These are phyloP conservation scores for Chlamydomonas reinhardtii DNA, from an alignment of 163 green algal genomes.

Conservation along the genomic window DNA sequence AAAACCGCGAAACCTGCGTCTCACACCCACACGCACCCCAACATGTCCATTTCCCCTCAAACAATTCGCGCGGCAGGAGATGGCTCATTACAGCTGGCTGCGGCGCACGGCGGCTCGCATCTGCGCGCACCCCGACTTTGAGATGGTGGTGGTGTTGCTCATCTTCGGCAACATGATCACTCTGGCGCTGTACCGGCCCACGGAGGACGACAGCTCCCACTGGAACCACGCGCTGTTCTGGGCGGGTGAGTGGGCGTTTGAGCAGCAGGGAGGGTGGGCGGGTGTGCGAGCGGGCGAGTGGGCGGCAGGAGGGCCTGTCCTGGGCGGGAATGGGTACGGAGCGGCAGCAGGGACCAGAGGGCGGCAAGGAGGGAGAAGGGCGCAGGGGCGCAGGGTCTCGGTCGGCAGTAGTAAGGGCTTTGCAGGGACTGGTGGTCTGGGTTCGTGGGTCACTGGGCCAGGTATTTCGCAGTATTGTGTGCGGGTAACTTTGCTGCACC, in stretches of 20 bases:
- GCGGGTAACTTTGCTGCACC: no score
- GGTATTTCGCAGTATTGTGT: no score
- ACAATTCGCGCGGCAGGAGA: background rate
- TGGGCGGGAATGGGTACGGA: background rate
- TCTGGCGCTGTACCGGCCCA: conserved; percentile 40
- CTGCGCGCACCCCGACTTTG: conserved; percentile 58
- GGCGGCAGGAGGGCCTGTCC: background rate
- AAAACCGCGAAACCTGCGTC: no score
- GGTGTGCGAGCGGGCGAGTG: background rate
- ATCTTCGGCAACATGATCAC: conserved; percentile 35
- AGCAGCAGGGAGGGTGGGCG: background rate
- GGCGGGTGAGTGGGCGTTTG: conserved; percentile 35
- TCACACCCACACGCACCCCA: no score
- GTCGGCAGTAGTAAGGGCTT: no score
- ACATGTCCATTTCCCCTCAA: no score
- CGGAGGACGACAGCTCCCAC: background rate
- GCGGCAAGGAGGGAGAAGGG: no score
- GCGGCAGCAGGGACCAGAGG: no score
- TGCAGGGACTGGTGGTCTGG: no score
- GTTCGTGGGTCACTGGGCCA: no score
- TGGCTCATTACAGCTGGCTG: background rate
- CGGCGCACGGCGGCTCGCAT: conserved; percentile 6
- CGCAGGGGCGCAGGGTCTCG: no score
- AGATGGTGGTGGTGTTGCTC: conserved; percentile 40
- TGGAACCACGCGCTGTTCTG: conserved; percentile 33